phyloP scores from a whole-genome alignment of 306 rosid species.

The Pueraria montana region DNA sequence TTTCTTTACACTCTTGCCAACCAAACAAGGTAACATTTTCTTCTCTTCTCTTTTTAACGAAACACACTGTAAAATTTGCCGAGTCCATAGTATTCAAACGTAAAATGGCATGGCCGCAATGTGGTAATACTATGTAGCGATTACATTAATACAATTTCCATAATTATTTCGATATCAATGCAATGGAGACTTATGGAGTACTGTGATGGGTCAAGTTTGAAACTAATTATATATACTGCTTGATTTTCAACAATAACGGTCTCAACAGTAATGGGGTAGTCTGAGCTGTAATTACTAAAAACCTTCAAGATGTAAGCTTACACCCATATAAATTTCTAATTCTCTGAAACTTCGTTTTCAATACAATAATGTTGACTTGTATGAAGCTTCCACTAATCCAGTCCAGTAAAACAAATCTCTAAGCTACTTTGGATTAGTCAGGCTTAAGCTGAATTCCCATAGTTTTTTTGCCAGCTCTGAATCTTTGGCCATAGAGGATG shows the following conservation, averaged over 20 bases:
- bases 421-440: constrained; percentile 55
- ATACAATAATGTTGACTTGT: constrained; percentile 11
- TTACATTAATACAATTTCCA: neutral
- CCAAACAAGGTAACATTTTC: neutral
- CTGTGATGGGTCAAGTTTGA: neutral
- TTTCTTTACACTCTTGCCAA: neutral
- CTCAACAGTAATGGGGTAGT: neutral
- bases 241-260: neutral
- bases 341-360: constrained; percentile 17
- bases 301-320: neutral
- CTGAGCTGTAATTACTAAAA: constrained; percentile 5
- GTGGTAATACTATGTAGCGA: neutral
- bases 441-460: constrained; percentile 79
- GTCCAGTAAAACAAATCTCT: constrained; percentile 28
- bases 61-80: neutral
- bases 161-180: neutral
- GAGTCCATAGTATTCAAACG: neutral
- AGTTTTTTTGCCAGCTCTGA: constrained; percentile 65
- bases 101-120: neutral
- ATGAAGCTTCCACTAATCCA: constrained; percentile 11
- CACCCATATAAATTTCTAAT: constrained; percentile 5
- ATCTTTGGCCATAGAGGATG: constrained; percentile 69
- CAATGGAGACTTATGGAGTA: neutral
- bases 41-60: neutral
- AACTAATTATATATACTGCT: neutral